A percentile compares a stretch with the other conserved stretches of the same genome.
phyloP scores from a whole-genome alignment of 345 rosid species.

The Populus euphratica region DNA sequence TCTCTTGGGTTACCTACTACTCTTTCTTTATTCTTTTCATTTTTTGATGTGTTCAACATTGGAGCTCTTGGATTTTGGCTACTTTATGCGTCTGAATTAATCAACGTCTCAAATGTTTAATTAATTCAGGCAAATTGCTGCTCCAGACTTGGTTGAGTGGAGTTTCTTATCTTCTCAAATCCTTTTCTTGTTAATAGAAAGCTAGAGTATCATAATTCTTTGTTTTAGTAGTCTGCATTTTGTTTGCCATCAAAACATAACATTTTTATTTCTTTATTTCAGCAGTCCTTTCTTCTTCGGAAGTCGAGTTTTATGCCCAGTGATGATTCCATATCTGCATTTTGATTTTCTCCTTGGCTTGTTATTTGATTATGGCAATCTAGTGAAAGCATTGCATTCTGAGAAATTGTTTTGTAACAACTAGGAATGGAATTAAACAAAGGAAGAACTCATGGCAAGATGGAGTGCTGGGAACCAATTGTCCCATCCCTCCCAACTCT shows the following conservation, averaged over 20 bases:
- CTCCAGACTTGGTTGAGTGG: too few relatives aligned
- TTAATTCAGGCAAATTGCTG: too few relatives aligned
- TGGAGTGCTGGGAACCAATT: constrained; percentile 47
- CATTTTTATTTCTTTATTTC: background rate
- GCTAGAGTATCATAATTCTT: too few relatives aligned
- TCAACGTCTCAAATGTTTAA: too few relatives aligned
- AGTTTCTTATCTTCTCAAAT: too few relatives aligned
- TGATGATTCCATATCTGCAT: background rate
- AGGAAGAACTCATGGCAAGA: constrained; percentile 53
- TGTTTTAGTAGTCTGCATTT: too few relatives aligned
- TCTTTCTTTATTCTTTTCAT: background rate
- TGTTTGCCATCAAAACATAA: too few relatives aligned
- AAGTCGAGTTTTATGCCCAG: background rate
- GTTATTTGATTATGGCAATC: background rate
- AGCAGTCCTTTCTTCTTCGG: background rate
- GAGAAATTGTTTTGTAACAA: background rate
- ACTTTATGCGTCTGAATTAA: background rate
- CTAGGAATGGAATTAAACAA: constrained; percentile 47
- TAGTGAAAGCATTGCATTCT: background rate
- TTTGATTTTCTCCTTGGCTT: background rate
- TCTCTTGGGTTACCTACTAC: background rate
- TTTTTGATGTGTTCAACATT: background rate
- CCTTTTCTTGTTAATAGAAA: too few relatives aligned
- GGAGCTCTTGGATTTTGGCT: background rate
- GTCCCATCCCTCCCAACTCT: constrained; percentile 37